Conservation (phyloP, 2,329 filamentous ascomycete species). For the Rhytidhysteron rufulum region DNA sequence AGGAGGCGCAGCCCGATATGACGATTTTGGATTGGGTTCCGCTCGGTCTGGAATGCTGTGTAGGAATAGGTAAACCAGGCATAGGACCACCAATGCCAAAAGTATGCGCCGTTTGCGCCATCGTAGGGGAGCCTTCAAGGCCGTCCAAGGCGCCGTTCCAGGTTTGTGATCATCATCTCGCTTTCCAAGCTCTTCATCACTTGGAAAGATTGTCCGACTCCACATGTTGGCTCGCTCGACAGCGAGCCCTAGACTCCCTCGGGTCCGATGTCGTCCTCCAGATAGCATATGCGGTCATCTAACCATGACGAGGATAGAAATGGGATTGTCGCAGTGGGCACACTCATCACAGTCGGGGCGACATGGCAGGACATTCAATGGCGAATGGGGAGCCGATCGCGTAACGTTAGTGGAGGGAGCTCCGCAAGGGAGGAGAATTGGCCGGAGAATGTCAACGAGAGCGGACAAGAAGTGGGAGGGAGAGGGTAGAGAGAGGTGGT, state of each 20-base stretch:
- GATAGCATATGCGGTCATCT: constrained; percentile 22
- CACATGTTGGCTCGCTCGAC: constrained; percentile 27
- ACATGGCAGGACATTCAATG: neutral
- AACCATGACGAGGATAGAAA: constrained; percentile 16
- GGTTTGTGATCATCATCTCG: constrained; percentile 60
- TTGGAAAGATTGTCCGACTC: constrained; percentile 42
- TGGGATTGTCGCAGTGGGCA: neutral
- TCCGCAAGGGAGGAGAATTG: neutral
- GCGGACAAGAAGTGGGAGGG: neutral
- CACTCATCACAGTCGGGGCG: neutral
- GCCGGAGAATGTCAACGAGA: neutral
- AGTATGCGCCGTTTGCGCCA: constrained; percentile 50
- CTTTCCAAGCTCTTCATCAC: constrained; percentile 62
- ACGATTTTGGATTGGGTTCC: constrained; percentile 1
- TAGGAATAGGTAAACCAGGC: constrained; percentile 61
- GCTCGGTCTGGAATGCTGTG: constrained; percentile 53
- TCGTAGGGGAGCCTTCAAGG: constrained; percentile 26
- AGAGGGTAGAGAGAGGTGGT: neutral
- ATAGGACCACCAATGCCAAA: constrained; percentile 33
- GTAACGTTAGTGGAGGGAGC: neutral
- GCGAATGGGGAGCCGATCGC: neutral
- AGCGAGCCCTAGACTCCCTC: constrained; percentile 24
- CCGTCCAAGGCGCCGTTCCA: constrained; percentile 23
- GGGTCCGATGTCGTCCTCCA: constrained; percentile 15
- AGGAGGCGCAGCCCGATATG: constrained; percentile 18